Base-by-base conservation (phyloP, 768 basidiomycete genomes). In the Cyathus striatus region DNA sequence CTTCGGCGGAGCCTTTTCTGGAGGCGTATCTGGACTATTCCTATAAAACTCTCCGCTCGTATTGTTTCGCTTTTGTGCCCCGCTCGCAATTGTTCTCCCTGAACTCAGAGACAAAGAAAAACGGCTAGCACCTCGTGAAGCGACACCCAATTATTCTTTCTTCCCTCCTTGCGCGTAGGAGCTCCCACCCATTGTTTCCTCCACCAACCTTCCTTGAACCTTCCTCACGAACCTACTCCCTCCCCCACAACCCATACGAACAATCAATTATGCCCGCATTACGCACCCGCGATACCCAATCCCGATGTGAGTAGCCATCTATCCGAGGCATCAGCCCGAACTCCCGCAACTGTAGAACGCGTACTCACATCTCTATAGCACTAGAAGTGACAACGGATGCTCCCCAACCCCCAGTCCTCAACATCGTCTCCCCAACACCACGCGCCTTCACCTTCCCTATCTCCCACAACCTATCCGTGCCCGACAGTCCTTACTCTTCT, bases 231-330 rank as follows among this genome's bases (percentile, higher is more conserved):
- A 46, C 50, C 50, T 50, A 55, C 48, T 57, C 51, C 56, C 51
- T 55, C 54, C 56, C 46, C 49, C 37, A 50, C 49, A 36, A 38
- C 49, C 50, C 42, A 45, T 59, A 63, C 63, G 62, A 61, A 7
- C 60, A 49, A 49, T 59, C 57, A 54, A 79, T 76, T 74, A 87
- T 87, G 85, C 85, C 85, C 63, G 83, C 83, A 40, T 71, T 79
- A 58, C 84, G 85, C 69, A 86, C 84, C 61, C 83, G 82, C 72
- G 83, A 86, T 72, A 81, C 75, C 72, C 75, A 71, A 50, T 63
- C 73, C 59, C 64, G 65, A 63, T 62, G 73, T 73, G 52, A 57
- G 70, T 66, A 24, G 27, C 46, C 27, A 25, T 12, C 25, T 37
- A 45, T 40, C 23, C 42, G 26, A 32, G 44, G 41, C 40, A 88